Percentiles rank a stretch among this genome's conserved stretches.
phyloP scores from a whole-genome alignment of 202 grass and related monocot genomes.

The Brachypodium distachyon region DNA sequence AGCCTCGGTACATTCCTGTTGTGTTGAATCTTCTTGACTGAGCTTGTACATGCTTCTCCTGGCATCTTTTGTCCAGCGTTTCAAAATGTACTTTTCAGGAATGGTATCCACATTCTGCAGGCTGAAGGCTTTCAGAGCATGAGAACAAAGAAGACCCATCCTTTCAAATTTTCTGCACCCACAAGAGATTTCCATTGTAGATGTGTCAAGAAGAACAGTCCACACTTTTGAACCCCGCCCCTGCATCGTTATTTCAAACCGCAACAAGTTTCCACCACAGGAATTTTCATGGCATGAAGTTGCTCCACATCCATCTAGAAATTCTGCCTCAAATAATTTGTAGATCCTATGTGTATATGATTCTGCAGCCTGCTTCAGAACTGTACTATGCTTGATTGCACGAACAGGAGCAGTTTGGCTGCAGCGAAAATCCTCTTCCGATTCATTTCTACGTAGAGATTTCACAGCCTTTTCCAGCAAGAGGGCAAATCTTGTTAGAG shows the following conservation, averaged over 20 bases:
- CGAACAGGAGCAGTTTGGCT: slow-evolving; percentile 81
- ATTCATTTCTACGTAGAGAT: slow-evolving; percentile 58
- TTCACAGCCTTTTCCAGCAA: slow-evolving; percentile 74
- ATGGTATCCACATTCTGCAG: slow-evolving; percentile 76
- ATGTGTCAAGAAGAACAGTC: slow-evolving; percentile 59
- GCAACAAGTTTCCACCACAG: slow-evolving; percentile 44
- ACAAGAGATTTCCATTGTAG: slow-evolving; percentile 62
- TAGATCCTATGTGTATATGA: slow-evolving; percentile 73
- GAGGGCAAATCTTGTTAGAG: slow-evolving; percentile 58
- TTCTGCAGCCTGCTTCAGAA: slow-evolving; percentile 73
- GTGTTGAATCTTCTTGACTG: slow-evolving; percentile 55
- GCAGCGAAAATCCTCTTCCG: slow-evolving; percentile 82
- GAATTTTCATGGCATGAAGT: slow-evolving; percentile 63
- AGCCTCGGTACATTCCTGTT: slow-evolving; percentile 58
- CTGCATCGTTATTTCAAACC: slow-evolving; percentile 79
- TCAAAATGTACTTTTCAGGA: slow-evolving; percentile 79
- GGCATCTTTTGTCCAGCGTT: slow-evolving; percentile 87
- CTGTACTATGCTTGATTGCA: slow-evolving; percentile 74
- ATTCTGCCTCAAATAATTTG: slow-evolving; percentile 83
- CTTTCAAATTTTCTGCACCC: slow-evolving; percentile 78
- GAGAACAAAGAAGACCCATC: slow-evolving; percentile 78
- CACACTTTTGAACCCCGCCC: slow-evolving; percentile 68
- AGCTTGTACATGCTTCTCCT: slow-evolving; percentile 62
- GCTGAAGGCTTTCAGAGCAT: slow-evolving; percentile 68
- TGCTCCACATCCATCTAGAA: slow-evolving; percentile 73